Evolutionary conservation across 2,329 filamentous ascomycete genomes (phyloP).

Genomic region (Tolypocladium tropicale): DNA sequence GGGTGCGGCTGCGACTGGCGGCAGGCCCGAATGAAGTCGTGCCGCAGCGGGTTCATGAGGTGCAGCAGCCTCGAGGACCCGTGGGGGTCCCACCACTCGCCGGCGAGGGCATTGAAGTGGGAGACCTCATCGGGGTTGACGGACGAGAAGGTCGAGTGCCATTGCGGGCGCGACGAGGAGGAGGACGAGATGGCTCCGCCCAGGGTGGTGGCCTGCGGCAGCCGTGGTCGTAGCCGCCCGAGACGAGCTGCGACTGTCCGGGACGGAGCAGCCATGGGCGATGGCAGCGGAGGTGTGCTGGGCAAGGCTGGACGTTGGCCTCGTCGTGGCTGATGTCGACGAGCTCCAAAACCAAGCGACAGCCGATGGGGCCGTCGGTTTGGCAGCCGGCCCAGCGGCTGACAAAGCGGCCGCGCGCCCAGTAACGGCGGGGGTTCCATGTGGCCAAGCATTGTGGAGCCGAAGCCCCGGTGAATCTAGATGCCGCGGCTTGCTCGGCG

Average conservation of each 20-base stretch:
- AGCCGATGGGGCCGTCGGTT: not conserved
- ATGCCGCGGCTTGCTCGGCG: not conserved
- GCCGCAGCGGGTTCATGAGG: conserved; percentile 94
- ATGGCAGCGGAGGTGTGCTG: not conserved
- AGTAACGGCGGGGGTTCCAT: not conserved
- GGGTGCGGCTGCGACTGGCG: conserved; percentile 40
- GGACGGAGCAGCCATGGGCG: conserved; percentile 7
- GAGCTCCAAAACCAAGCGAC: not conserved
- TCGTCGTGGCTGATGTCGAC: not conserved
- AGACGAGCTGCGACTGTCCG: conserved; percentile 1
- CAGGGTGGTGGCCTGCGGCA: not conserved
- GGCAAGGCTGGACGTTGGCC: not conserved
- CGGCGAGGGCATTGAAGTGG: conserved; percentile 89
- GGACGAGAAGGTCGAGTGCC: conserved; percentile 42
- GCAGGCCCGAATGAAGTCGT: conserved; percentile 79
- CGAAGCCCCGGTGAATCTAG: not conserved
- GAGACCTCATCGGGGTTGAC: conserved; percentile 84
- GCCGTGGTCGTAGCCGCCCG: not conserved
- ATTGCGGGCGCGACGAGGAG: not conserved
- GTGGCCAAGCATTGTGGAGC: not conserved
- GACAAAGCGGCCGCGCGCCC: conserved; percentile 1
- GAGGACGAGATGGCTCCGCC: not conserved
- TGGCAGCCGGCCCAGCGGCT: not conserved
- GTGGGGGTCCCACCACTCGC: conserved; percentile 94
- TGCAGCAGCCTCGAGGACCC: conserved; percentile 87